Base-by-base conservation (phyloP, 768 basidiomycete genomes). In the Lactarius trivialis region DNA sequence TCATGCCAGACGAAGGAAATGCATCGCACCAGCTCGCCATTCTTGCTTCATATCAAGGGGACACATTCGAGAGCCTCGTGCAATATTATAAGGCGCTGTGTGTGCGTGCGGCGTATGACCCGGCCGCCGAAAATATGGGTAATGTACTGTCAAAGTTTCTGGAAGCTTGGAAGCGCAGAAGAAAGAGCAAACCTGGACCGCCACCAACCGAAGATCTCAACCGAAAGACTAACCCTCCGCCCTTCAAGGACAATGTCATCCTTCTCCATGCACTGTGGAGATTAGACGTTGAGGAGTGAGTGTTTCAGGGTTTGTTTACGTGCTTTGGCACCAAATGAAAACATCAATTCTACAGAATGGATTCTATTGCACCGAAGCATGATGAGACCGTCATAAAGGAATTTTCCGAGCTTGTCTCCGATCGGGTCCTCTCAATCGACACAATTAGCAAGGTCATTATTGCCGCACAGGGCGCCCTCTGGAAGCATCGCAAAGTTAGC, bases 1-100 rank as follows among this genome's bases (percentile, higher is more conserved):
- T 99, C 9, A 76, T 90, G 7, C 96, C 97, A 0, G 79, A 88
- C 59, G 91, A 96, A 66, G 97, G 96, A 67, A 95, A 98, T 70
- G 84, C 97, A 0, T 96, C 89, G 21, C 96, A 98, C 72, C 97
- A 98, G 73, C 84, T 98, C 21, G 97, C 96, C 4, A 95, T 98
- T 63, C 82, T 98, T 34, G 83, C 93, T 2, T 85, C 88, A 5
- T 95, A 97, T 72, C 80, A 88, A 68, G 81, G 82, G 64, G 93
- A 98, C 73, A 78, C 82, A n/a, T 93, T 96, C 69, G 75, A 78
- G 34, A 86, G 91, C 33, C 76, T 92, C 9, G 81, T 89, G 56
- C 88, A 93, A 73, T 96, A 98, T 73, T 94, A 94, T 71, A 87
- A 93, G 33, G 91, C 96, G 1, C 78, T 98, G 14, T 95, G 93